Evolutionary conservation across 208 protist genomes (phyloP), one percentile per base, ranked within the genome.

Genomic region (Acanthamoeba sp.): DNA sequence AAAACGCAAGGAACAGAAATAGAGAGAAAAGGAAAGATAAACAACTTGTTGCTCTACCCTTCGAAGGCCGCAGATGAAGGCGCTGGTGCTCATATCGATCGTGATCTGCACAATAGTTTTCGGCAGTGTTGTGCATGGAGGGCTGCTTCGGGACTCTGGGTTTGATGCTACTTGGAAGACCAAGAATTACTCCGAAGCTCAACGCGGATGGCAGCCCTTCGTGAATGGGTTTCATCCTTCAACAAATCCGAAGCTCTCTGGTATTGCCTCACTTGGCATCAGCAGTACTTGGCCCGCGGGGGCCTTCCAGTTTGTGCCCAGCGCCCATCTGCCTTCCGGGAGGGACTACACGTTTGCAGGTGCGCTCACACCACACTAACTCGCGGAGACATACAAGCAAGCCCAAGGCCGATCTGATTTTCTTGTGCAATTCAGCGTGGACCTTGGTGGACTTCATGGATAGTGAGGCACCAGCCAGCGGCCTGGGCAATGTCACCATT

Each of bases 221-320:
- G 76, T 85, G 42, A 85, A 85, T 36, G 76, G 76, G 14, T 85
- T 85, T 55, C 76, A 85, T 55, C 76, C 76, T 57, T 85, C 76
- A 18, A 85, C 42, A 14, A 85, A 85, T 55, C 76, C 76, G 3
- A 48, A 55, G n/a, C 36, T 85, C n/a, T 16, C 22, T 16, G 76
- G 76, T 1, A 18, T 10, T n/a, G 76, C 76, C 16, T 22, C 76
- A 10, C 36, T 85, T 14, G 76, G 42, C 27, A 57, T 85, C 1
- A 85, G 76, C 45, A 48, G n/a, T 27, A n/a, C 36, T 27, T 85
- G 76, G 76, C 76, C 76, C 27, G 36, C 76, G 36, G 76, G 76
- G 20, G 76, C 76, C 76, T 85, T 85, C 16, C 76, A 85, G 42
- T 57, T 85, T 27, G 76, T 85, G 42, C 76, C 36, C n/a, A 36